These are phyloP conservation scores for Aspergillus haitiensis DNA, from an alignment of 495 filamentous ascomycete genomes.

Conservation along the genomic window DNA sequence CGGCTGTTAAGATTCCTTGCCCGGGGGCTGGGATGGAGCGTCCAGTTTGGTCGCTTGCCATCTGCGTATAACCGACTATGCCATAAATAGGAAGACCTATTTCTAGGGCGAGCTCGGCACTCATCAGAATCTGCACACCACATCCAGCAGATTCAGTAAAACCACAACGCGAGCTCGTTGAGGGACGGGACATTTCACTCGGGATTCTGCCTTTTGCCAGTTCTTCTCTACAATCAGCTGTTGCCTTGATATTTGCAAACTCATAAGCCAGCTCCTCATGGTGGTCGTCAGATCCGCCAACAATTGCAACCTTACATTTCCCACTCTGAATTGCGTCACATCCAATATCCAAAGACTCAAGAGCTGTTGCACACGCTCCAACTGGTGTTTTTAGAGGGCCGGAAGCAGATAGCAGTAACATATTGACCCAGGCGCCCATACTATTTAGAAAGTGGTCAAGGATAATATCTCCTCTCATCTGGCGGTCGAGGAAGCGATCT, in stretches of 20 bases:
- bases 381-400: constrained; percentile 98
- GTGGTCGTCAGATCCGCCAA: constrained; percentile 98
- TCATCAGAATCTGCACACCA: constrained; percentile 97
- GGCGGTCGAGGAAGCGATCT: constrained; percentile 92
- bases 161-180: constrained; percentile 90
- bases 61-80: constrained; percentile 87
- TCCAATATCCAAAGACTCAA: constrained; percentile 95
- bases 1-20: constrained; percentile 92
- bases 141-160: constrained; percentile 99
- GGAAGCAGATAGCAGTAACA: constrained; percentile 93
- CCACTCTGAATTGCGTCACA: constrained; percentile 96
- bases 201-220: constrained; percentile 91
- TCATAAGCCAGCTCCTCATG: constrained; percentile 98
- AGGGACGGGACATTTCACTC: constrained; percentile 93
- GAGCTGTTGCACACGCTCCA: constrained; percentile 93
- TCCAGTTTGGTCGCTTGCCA: constrained; percentile 97
- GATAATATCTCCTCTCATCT: constrained; percentile 94
- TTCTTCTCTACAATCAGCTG: constrained; percentile 92
- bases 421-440: constrained; percentile 99
- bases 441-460: constrained; percentile 99
- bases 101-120: constrained; percentile 85
- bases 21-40: constrained; percentile 95
- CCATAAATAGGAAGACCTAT: constrained; percentile 99
- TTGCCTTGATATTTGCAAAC: constrained; percentile 99
- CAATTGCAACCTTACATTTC: constrained; percentile 92